Conservation (phyloP, 1,284 basidiomycete genomes). For the Hypsizygus ulmarius region DNA sequence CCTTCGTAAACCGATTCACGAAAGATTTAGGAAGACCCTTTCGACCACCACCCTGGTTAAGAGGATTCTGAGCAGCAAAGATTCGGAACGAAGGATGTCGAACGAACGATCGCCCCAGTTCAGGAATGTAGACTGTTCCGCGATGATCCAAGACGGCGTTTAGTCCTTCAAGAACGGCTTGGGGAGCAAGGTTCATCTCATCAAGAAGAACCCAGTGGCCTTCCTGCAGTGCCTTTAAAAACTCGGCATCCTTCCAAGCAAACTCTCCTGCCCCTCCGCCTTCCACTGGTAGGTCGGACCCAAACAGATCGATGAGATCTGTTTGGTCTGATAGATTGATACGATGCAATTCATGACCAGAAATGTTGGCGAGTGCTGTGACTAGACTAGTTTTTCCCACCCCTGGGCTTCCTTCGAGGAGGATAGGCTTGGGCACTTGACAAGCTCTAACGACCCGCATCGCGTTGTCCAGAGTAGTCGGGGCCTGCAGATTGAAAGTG, state of each 20-base stretch:
- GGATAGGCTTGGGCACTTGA: slow-evolving; percentile 88
- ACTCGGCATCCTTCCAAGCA: slow-evolving; percentile 97
- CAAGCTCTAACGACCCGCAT: slow-evolving; percentile 89
- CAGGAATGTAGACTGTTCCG: slow-evolving; percentile 93
- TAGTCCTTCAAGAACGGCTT: slow-evolving; percentile 94
- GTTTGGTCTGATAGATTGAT: slow-evolving; percentile 99
- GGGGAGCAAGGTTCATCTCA: slow-evolving; percentile 98
- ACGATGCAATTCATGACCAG: slow-evolving; percentile 83
- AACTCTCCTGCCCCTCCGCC: slow-evolving; percentile 92
- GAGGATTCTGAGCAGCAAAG: slow-evolving; percentile 97
- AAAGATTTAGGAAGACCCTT: slow-evolving; percentile 98
- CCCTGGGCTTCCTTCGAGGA: slow-evolving; percentile 97
- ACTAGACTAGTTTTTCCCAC: slow-evolving; percentile 99
- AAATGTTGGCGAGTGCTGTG: slow-evolving; percentile 79
- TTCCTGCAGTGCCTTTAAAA: slow-evolving; percentile 87
- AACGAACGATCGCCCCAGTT: slow-evolving; percentile 86
- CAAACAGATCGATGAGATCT: slow-evolving; percentile 94
- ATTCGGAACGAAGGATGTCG: slow-evolving; percentile 93
- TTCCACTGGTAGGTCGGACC: slow-evolving; percentile 94
- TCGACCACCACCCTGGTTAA: slow-evolving; percentile 94
- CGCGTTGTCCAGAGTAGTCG: slow-evolving; percentile 87
- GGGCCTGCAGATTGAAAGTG: slow-evolving; percentile 84
- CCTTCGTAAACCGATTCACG: slow-evolving; percentile 97
- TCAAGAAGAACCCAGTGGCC: slow-evolving; percentile 98
- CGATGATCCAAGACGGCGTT: slow-evolving; percentile 98